Conservation (phyloP, 768 basidiomycete species). For the Tylopilus balloui region DNA sequence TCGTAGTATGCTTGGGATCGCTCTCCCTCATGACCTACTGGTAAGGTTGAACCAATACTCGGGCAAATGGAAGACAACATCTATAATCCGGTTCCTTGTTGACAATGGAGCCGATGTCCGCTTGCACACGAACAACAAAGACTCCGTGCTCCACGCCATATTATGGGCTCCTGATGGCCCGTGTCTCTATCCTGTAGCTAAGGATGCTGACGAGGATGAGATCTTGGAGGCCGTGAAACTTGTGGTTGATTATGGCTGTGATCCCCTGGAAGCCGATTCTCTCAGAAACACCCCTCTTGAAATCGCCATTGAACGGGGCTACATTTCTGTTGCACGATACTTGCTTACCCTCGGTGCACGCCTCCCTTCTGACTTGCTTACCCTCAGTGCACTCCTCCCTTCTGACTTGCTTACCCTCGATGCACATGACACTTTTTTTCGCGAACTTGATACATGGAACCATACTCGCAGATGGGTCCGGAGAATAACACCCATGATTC, state of each 20-base stretch:
- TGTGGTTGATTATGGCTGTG: not conserved
- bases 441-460: too few relatives aligned
- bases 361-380: not conserved
- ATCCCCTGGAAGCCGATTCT: not conserved
- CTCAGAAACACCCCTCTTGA: not conserved
- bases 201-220: not conserved
- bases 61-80: not conserved
- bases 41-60: not conserved
- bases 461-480: not conserved
- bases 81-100: not conserved
- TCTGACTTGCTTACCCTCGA: not conserved
- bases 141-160: not conserved
- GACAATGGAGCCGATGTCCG: not conserved
- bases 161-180: not conserved
- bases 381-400: not conserved
- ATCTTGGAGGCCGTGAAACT: not conserved
- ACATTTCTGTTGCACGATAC: not conserved
- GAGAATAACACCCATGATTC: not conserved
- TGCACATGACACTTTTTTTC: too few relatives aligned
- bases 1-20: not conserved
- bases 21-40: not conserved
- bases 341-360: not conserved
- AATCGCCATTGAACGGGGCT: not conserved
- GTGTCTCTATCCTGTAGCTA: not conserved
- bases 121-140: not conserved